phyloP scores from a whole-genome alignment of 306 rosid species.

The Rubus parviflorus region DNA sequence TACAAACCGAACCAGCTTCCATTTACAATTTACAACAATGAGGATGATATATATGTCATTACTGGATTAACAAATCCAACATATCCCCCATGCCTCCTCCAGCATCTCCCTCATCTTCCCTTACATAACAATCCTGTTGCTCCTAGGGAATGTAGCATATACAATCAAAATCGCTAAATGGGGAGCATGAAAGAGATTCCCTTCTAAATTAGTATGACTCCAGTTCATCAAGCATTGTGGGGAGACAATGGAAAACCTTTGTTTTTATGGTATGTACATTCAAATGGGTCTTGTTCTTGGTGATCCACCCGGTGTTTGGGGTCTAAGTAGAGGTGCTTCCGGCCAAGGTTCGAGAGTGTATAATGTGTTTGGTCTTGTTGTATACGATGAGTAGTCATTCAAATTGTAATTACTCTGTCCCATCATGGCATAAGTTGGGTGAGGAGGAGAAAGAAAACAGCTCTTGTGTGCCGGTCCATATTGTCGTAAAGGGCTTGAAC shows the following conservation, averaged over 20 bases:
- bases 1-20: conserved; percentile 30
- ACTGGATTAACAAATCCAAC: conserved; percentile 11
- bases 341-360: conserved; percentile 58
- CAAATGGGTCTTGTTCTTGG: conserved; percentile 76
- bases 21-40: conserved; percentile 31
- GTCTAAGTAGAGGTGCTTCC: conserved; percentile 50
- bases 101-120: conserved; percentile 17
- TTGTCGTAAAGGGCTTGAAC: conserved; percentile 88
- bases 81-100: conserved; percentile 12
- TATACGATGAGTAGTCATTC: conserved; percentile 49
- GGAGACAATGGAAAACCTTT: conserved; percentile 28
- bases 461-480: conserved; percentile 50
- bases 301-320: conserved; percentile 77
- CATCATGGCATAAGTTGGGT: conserved; percentile 49
- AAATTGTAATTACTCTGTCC: conserved; percentile 54
- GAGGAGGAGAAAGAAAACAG: conserved; percentile 81
- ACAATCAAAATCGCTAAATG: conserved; percentile 16
- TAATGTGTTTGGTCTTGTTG: conserved; percentile 47
- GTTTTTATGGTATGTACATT: conserved; percentile 54
- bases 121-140: conserved; percentile 13
- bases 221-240: conserved; percentile 32
- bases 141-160: conserved; percentile 14
- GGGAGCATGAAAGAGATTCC: conserved; percentile 21
- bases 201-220: conserved; percentile 31
- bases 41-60: neutral